Evolutionary conservation across 176 grass and related monocot genomes (phyloP), one percentile per base, ranked within the genome.

Genomic region (Panicum miliaceum): DNA sequence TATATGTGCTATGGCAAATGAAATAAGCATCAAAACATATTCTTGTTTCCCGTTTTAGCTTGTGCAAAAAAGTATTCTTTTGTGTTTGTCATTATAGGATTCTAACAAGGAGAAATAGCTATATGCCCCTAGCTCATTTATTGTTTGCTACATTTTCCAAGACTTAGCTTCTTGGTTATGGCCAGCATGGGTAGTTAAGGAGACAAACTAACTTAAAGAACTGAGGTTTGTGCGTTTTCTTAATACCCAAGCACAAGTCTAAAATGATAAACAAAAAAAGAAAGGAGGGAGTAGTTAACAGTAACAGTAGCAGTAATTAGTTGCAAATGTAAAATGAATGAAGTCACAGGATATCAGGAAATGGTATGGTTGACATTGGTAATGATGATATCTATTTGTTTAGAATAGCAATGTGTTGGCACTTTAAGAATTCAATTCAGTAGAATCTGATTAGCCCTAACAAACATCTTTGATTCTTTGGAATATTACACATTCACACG

Each of bases 341-440:
- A 37, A 41, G 10, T 59, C 20, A 8, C 60, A 76, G 19, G 40
- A 12, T 69, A 57, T 34, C 54, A 19, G 12, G 59, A 77, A 60
- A 77, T 43, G 75, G 54, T 16, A 61, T 46, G 18, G 16, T 73
- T 53, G 40, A 47, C 37, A 74, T 12, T 40, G 60, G n/a, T 40
- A 71, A n/a, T 56, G 29, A 68, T 45, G 64, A 85, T 26, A 81
- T 53, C 25, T 70, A 81, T 46, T 54, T 65, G 8, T 19, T 36
- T 75, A 25, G 11, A 77, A 47, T 68, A 48, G 52, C 7, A 58
- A 72, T 2, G 5, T 69, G 5, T 68, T 25, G 12, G 22, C 18
- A 71, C 18, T 71, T 22, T 57, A 45, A 59, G 18, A 9, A 69
- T 7, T 42, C 27, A 25, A 60, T 14, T n/a, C 37, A 14, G 36